These are phyloP conservation scores for Venturia aucupariae DNA, from an alignment of 2,329 filamentous ascomycete genomes.

Conservation along the genomic window DNA sequence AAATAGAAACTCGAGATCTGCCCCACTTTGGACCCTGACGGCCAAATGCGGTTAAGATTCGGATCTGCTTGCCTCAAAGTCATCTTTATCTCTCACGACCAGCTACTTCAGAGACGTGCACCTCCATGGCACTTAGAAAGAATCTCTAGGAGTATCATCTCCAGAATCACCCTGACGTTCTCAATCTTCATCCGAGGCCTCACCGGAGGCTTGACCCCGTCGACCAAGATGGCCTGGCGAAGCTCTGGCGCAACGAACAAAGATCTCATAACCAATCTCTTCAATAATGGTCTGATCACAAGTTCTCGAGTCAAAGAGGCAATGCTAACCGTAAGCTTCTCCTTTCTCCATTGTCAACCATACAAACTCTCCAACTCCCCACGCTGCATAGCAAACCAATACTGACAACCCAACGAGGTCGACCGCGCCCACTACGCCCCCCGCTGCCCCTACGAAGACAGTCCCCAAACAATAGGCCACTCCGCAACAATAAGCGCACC, in stretches of 20 bases:
- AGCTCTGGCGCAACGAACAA: constrained; percentile 67
- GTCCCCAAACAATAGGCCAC: constrained; percentile 59
- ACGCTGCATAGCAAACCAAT: constrained; percentile 3
- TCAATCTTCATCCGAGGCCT: constrained; percentile 8
- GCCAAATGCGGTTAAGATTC: neutral
- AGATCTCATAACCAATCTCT: constrained; percentile 71
- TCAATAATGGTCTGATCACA: constrained; percentile 61
- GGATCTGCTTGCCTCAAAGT: neutral
- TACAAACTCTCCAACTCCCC: too few species aligned
- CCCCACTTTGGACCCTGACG: neutral
- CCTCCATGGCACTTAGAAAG: too few species aligned
- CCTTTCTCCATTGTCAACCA: neutral
- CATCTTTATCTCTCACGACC: neutral
- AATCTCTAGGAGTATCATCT: too few species aligned
- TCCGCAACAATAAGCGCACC: constrained; percentile 62
- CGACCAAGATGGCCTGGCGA: constrained; percentile 72
- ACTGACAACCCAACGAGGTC: constrained; percentile 45
- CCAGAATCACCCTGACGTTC: neutral
- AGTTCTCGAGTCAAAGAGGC: constrained; percentile 64
- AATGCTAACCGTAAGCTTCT: constrained; percentile 48
- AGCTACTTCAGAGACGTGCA: neutral
- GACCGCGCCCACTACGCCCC: constrained; percentile 82
- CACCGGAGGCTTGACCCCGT: neutral
- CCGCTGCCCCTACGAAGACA: constrained; percentile 60
- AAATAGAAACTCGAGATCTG: neutral